Base-by-base conservation (phyloP, 768 basidiomycete species). In the Paxillus involutus region DNA sequence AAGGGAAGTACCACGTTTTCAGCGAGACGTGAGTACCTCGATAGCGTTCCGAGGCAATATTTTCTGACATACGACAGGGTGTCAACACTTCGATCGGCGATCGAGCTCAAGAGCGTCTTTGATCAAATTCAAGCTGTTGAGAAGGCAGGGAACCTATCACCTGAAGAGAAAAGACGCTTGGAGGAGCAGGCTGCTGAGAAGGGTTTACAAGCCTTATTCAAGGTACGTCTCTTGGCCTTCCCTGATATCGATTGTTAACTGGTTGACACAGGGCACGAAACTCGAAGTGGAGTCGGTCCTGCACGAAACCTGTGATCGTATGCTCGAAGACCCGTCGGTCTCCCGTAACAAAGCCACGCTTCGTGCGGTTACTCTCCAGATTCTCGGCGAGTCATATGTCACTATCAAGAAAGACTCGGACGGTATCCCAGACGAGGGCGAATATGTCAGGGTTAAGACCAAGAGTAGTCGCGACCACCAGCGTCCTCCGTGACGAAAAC, bases 111-210 rank as follows among this genome's bases (percentile, higher is more conserved):
- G 71, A 76, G 80, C 11, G 90, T 94, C 0, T 96, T 95, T 52
- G 93, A 95, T 66, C 92, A 94, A 67, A 90, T 96, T 26, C 87
- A 91, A 69, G 90, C 90, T 0, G 93, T 91, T 0, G 93, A 95
- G 70, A 86, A 88, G 64, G 85, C 88, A 3, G 93, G 93, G 1
- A 90, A 86, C 54, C 71, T 94, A 39, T 77, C 74, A 29, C 82
- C 86, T 0, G 92, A 93, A 41, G 90, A 94, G 72, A 87, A 84
- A 73, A 84, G 80, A 66, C 82, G 85, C 52, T 73, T 96, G 1
- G 94, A 96, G 65, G 94, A 95, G 61, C 89, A 93, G 63, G 94
- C 94, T 1, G 93, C 94, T 0, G 93, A 95, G 75, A 95, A 94
- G 69, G 94, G 91, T 11, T 69, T 95, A 1, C 90, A 93, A 61